Base-by-base conservation (phyloP, 257 asterid genomes). In the Schizonepeta tenuifolia region DNA sequence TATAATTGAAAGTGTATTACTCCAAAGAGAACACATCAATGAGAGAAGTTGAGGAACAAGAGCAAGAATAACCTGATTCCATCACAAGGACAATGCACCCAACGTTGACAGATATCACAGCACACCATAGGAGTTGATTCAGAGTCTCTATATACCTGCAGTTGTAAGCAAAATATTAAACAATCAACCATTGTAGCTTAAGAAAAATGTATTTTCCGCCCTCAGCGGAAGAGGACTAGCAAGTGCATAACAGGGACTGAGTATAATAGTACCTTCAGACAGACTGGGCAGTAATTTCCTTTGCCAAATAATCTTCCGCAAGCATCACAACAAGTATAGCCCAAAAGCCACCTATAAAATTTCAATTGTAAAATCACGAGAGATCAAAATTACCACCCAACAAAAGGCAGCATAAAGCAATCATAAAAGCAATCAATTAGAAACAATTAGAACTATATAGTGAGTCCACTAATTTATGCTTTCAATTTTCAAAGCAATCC, bases 71-170 rank as follows among this genome's bases (percentile, higher is more conserved):
- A 95, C 99, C 99, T 92, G 87, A 95, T 95, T 78, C 90, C 94
- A 75, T 95, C 99, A 74, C 99, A 95, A 43, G 92, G 94, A 74
- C 96, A 90, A 78, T 95, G 99, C 83, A 95, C 99, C 99, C 99
- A 95, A 66, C 87, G 89, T 82, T 95, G 91, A 74, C 99, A 95
- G 78, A 87, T 80, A 80, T 95, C 99, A 70, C 99, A 95, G 86
- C 99, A 95, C 43, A 95, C 98, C 98, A 95, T 95, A 58, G 98
- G 99, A 74, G 96, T 90, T 64, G 99, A 84, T 84, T 95, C 98
- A 73, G 99, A 95, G 88, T 95, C 98, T 80, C 99, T 86, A 67
- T 95, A 95, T 56, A 95, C 98, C 98, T 95, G 84, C 80, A 75
- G 72, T 66, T 65, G 70, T 2, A 49, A 75, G 74, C 43, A 49